Evolutionary conservation across 495 filamentous ascomycete species (phyloP), one percentile per base, ranked within the genome.

Genomic region (Trichoderma erinaceum): DNA sequence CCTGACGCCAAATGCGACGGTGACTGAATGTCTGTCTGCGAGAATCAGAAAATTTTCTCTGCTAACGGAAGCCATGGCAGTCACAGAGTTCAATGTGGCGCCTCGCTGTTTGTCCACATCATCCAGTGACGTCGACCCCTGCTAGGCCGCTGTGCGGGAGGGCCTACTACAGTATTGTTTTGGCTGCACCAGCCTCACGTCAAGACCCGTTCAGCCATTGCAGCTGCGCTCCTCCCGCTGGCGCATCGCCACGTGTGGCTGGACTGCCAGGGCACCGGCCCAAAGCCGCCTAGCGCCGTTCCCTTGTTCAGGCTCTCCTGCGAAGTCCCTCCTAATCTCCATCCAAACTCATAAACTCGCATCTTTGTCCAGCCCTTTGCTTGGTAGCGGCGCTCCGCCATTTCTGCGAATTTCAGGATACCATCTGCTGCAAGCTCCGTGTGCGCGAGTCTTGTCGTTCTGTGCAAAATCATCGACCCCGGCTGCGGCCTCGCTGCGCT

Each of bases 171-270:
- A 3, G 6, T 29, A 6, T 32, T 61, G 11, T 5, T 7, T 3
- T 61, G 50, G 21, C 27, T 3, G 8, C 56, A 61, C 56, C 56
- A 61, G 56, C 56, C 56, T 61, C 56, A 61, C 25, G 25, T 10
- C 4, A 27, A 58, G 50, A 7, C 50, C 50, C n/a, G n/a, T 25
- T 10, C n/a, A 12, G 50, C 29, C 29, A 29, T 29, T 29, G 29
- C 29, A 29, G 29, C 29, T 29, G 50, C 21, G 21, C 50, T 25
- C 50, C 5, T 5, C 50, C 50, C 11, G 18, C 56, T 13, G 56
- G 23, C n/a, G 56, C 56, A 29, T 61, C 56, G 56, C 56, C 56
- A 61, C 56, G 29, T 32, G 56, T 61, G 56, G 56, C 56, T 61
- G 25, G 25, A 15, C 10, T 0, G 21, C 50, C 50, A 56, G 50